A percentile compares a stretch with the other conserved stretches of the same genome.
phyloP scores from a whole-genome alignment of 1,284 basidiomycete genomes.

The Uromyces viciae-fabae region DNA sequence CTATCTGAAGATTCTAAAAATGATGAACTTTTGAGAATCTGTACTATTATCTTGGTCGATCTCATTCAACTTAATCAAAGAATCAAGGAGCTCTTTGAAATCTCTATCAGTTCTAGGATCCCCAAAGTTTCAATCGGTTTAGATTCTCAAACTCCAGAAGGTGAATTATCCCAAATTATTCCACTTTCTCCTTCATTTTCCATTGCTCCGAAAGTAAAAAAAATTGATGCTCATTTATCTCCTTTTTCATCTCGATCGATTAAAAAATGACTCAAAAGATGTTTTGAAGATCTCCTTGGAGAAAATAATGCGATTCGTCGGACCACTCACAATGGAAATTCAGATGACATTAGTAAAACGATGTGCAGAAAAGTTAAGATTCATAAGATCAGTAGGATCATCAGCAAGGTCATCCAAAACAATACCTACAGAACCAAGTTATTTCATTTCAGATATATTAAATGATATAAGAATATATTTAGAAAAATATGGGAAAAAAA shows the following conservation, averaged over 20 bases:
- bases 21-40: slow-evolving; percentile 20
- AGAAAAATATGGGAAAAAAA: slow-evolving; percentile 53
- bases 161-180: slow-evolving; percentile 7
- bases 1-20: slow-evolving; percentile 22
- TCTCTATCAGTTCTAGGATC: background rate
- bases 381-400: slow-evolving; percentile 80
- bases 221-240: background rate
- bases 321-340: slow-evolving; percentile 65
- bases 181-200: background rate
- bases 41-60: slow-evolving; percentile 26
- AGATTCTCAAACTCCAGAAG: slow-evolving; percentile 20
- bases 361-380: slow-evolving; percentile 76
- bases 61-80: background rate
- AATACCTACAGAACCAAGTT: slow-evolving; percentile 69
- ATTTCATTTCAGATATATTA: slow-evolving; percentile 75
- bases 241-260: background rate
- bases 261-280: background rate
- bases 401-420: slow-evolving; percentile 72
- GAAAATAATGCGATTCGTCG: slow-evolving; percentile 59
- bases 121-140: slow-evolving; percentile 24
- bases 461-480: slow-evolving; percentile 78
- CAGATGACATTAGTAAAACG: slow-evolving; percentile 69
- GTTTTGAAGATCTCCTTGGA: slow-evolving; percentile 62
- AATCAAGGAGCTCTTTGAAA: slow-evolving; percentile 6
- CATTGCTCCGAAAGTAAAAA: background rate